A percentile compares a stretch with the other conserved stretches of the same genome.
Conservation (phyloP, 1,139 yeast species). For the Blastobotrys arbuscula region DNA sequence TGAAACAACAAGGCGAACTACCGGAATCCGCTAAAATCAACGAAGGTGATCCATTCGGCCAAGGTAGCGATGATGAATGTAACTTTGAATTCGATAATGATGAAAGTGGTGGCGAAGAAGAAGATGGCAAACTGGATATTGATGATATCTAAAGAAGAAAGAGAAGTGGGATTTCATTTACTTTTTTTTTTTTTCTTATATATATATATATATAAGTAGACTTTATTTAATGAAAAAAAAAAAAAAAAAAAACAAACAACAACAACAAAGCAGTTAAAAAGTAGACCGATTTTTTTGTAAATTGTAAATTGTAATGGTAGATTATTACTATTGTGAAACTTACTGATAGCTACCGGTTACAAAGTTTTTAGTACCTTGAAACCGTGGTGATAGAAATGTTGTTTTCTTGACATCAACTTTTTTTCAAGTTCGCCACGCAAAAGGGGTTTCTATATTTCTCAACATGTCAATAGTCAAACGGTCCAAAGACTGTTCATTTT, state of each 20-base stretch:
- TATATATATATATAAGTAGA: not conserved
- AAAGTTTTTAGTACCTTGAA: too few species aligned
- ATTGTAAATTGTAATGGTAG: too few species aligned
- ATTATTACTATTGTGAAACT: too few species aligned
- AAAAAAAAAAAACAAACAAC: not conserved
- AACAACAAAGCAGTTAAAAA: too few species aligned
- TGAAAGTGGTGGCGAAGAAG: slow-evolving; percentile 72
- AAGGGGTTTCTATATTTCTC: too few species aligned
- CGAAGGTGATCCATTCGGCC: slow-evolving; percentile 96
- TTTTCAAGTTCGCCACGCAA: not conserved
- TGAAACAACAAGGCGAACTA: slow-evolving; percentile 93
- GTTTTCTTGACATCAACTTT: not conserved
- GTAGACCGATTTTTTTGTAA: too few species aligned
- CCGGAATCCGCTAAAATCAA: slow-evolving; percentile 94
- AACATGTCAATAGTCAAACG: not conserved
- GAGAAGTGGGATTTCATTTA: too few species aligned
- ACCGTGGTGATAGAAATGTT: not conserved
- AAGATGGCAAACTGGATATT: slow-evolving; percentile 66
- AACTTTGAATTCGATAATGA: slow-evolving; percentile 98
- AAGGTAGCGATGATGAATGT: slow-evolving; percentile 94
- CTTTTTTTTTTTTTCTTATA: too few species aligned
- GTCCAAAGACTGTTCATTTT: slow-evolving; percentile 6
- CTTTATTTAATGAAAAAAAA: not conserved
- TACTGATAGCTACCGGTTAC: too few species aligned
- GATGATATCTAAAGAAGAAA: slow-evolving; percentile 57